Evolutionary conservation across 345 rosid genomes (phyloP).

Genomic region (Heritiera fomes): DNA sequence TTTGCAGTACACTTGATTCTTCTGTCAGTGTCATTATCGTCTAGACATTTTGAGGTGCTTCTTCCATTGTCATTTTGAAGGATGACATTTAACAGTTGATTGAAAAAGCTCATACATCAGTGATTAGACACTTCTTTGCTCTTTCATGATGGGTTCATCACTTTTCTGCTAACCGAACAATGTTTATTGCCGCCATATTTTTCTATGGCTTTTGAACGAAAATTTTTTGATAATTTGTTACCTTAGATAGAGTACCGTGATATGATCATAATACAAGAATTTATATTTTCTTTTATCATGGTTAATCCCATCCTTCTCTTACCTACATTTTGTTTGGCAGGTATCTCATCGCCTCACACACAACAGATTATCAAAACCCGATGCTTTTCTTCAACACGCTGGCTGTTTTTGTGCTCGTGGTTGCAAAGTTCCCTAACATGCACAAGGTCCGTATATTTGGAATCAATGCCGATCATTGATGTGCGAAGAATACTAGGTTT

Average conservation of each 20-base stretch:
- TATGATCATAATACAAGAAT: not conserved
- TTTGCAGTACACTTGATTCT: slow-evolving; percentile 14
- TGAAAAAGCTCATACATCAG: slow-evolving; percentile 20
- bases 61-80: slow-evolving; percentile 3
- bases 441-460: slow-evolving; percentile 91
- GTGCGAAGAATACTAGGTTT: slow-evolving; percentile 10
- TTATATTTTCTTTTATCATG: not conserved
- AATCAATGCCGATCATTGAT: slow-evolving; percentile 68
- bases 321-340: slow-evolving; percentile 32
- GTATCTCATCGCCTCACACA: slow-evolving; percentile 82
- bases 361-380: slow-evolving; percentile 74
- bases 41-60: slow-evolving; percentile 16
- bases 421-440: slow-evolving; percentile 86
- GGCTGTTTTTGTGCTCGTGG: slow-evolving; percentile 67
- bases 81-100: slow-evolving; percentile 18
- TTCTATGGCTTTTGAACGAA: not conserved
- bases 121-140: slow-evolving; percentile 7
- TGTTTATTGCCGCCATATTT: not conserved
- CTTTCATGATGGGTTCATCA: slow-evolving; percentile 20
- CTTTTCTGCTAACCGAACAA: slow-evolving; percentile 19
- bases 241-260: not conserved
- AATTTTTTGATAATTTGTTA: not conserved
- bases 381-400: slow-evolving; percentile 73
- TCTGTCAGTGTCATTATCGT: not conserved
- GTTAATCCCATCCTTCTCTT: not conserved